Percentiles rank a stretch among this genome's conserved stretches.
Evolutionary conservation across 768 basidiomycete species (phyloP).

Genomic region (Phlebiopsis gigantea): DNA sequence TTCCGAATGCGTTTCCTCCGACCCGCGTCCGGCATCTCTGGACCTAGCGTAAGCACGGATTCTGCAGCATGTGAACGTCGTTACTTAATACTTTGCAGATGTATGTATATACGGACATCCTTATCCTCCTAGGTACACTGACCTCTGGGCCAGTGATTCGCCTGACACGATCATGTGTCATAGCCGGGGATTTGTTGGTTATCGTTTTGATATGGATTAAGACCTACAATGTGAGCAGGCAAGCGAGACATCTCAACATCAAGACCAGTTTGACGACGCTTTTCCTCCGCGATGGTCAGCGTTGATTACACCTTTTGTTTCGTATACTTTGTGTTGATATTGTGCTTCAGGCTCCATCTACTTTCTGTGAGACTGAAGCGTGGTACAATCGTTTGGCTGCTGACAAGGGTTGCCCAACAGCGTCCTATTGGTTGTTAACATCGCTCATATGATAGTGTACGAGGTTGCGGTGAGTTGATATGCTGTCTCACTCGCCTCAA

Average conservation of each 20-base stretch:
- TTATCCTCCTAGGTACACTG: too few species aligned
- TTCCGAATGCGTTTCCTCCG: neutral
- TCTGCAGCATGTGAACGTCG: neutral
- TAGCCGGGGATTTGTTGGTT: neutral
- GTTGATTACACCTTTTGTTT: neutral
- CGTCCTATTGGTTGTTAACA: neutral
- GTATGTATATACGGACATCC: too few species aligned
- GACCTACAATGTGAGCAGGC: neutral
- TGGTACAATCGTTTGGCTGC: neutral
- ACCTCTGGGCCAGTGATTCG: neutral
- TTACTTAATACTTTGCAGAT: neutral
- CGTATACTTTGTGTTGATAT: neutral
- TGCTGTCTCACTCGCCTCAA: too few species aligned
- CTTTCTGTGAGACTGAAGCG: neutral
- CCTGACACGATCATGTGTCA: neutral
- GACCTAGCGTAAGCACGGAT: neutral
- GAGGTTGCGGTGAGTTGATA: neutral
- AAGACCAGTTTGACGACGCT: neutral
- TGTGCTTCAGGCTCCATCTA: neutral
- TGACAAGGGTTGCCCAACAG: neutral
- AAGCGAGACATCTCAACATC: neutral
- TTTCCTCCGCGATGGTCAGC: slow-evolving; percentile 3
- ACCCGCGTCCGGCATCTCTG: neutral
- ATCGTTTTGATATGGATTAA: slow-evolving; percentile 4
- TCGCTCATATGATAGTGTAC: neutral